These are phyloP conservation scores for Salvia rosmarinus DNA, from an alignment of 257 asterid species.

Conservation along the genomic window DNA sequence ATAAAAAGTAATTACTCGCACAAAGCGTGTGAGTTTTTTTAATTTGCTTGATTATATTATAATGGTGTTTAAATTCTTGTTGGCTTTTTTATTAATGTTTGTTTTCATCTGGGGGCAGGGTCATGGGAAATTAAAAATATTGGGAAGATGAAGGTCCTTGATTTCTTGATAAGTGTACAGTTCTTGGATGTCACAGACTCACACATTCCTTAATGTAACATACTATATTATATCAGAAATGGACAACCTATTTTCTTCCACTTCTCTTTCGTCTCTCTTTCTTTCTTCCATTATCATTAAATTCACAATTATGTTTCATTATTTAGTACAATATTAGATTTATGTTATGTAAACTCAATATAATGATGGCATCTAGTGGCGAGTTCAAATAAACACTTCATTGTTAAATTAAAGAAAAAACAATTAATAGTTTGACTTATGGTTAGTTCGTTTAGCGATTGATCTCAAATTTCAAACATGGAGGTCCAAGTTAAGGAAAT, in stretches of 20 bases:
- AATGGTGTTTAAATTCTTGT: background rate
- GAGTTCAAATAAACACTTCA: no score
- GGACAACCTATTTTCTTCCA: conserved; percentile 10
- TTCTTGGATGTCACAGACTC: conserved; percentile 25
- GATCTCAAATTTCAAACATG: background rate
- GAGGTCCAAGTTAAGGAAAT: background rate
- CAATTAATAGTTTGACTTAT: background rate
- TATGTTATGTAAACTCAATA: background rate
- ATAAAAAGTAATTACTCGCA: conserved; percentile 11
- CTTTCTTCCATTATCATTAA: background rate
- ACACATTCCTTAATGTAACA: conserved; percentile 20
- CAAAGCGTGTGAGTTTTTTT: conserved; percentile 33
- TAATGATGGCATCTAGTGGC: no score
- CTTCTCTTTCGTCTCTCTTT: conserved; percentile 4
- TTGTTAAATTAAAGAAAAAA: background rate
- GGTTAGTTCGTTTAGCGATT: background rate
- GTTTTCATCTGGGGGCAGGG: background rate
- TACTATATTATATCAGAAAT: background rate
- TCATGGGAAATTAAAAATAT: conserved; percentile 6
- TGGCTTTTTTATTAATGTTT: background rate
- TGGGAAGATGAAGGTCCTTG: conserved; percentile 2
- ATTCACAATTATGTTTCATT: background rate
- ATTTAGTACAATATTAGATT: background rate
- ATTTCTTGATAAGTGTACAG: conserved; percentile 37
- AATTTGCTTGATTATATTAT: background rate